Base-by-base conservation (phyloP, 2,329 filamentous ascomycete species). In the Penicillium hesseltinei region DNA sequence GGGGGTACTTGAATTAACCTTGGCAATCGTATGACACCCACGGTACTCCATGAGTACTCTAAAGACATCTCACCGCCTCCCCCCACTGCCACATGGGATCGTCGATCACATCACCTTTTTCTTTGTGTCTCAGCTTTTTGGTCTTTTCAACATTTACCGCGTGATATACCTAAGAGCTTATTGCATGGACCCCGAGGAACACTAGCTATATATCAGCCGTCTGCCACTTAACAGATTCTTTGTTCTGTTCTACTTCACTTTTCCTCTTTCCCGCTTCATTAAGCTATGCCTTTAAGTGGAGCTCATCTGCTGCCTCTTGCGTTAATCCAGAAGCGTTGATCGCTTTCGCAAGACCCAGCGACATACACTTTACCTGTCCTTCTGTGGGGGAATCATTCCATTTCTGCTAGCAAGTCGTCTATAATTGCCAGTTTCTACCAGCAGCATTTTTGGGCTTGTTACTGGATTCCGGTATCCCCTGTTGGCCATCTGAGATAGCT, bases 271-370 rank as follows among this genome's bases (percentile, higher is more conserved):
- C 17, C 7, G 11, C 27, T 21, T 17, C 40, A 21, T 42, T 35
- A 53, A 64, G 50, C 51, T 57, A 64, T 64, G 63, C 47, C 40
- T 48, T 45, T 31, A 21, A 48, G 39, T 45, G 27, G 31, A 31
- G 21, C 45, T 38, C 42, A 48, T 33, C 52, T 59, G 43, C 52
- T 55, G 29, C 42, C 58, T 52, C 51, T 58, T 56, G 60, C 58
- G 39, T 51, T 60, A 39, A 62, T 59, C 48, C 52, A 54, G 33
- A 58, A 58, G 45, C 60, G 58, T 31, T 65, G 62, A 65, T 60
- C 49, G 43, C 51, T n/a, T 48, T 44, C 6, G 36, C 33, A 36
- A 27, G 35, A 19, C n/a, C 6, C 19, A 6, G 38, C 19, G 19
- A 44, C 51, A 44, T 5, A 44, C 23, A 36, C 31, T 27, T 31